phyloP scores from a whole-genome alignment of 129 eudicot species.

The Lactuca saligna region DNA sequence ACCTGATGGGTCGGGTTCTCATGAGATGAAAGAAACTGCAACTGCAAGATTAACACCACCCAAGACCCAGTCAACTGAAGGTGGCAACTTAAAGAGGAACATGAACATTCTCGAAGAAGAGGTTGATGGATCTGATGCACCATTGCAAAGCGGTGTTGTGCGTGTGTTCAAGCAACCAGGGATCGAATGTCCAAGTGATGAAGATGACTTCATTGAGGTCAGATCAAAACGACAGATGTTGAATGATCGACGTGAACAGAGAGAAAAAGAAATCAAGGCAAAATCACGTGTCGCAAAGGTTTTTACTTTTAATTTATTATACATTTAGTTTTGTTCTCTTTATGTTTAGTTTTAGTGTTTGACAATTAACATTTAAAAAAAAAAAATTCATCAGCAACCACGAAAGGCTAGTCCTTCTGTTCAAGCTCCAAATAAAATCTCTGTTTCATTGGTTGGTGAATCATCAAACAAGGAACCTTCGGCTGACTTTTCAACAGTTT shows the following conservation, averaged over 20 bases:
- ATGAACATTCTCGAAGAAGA: constrained; percentile 67
- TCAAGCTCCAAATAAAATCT: constrained; percentile 38
- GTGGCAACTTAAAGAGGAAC: constrained; percentile 63
- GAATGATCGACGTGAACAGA: constrained; percentile 91
- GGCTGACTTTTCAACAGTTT: constrained; percentile 34
- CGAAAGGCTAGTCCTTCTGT: constrained; percentile 52
- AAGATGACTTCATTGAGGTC: constrained; percentile 94
- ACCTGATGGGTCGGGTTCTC: constrained; percentile 37
- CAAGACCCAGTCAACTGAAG: constrained; percentile 43
- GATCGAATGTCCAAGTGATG: constrained; percentile 91
- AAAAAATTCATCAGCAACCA: constrained; percentile 41
- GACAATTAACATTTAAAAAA: not conserved
- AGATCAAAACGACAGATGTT: constrained; percentile 95
- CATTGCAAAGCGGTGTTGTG: constrained; percentile 93
- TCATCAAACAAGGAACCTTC: constrained; percentile 48
- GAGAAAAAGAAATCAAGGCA: constrained; percentile 86
- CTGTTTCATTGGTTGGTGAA: constrained; percentile 39
- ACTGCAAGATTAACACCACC: constrained; percentile 29
- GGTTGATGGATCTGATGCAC: constrained; percentile 91
- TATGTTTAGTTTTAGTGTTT: not conserved
- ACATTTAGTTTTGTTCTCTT: not conserved
- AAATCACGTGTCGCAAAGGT: constrained; percentile 67
- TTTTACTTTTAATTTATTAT: not conserved
- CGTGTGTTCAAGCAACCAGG: constrained; percentile 78
- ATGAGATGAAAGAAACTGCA: constrained; percentile 44